These are phyloP conservation scores for Maudiozyma serrabonitensis DNA, from an alignment of 805 yeast genomes.

Conservation along the genomic window DNA sequence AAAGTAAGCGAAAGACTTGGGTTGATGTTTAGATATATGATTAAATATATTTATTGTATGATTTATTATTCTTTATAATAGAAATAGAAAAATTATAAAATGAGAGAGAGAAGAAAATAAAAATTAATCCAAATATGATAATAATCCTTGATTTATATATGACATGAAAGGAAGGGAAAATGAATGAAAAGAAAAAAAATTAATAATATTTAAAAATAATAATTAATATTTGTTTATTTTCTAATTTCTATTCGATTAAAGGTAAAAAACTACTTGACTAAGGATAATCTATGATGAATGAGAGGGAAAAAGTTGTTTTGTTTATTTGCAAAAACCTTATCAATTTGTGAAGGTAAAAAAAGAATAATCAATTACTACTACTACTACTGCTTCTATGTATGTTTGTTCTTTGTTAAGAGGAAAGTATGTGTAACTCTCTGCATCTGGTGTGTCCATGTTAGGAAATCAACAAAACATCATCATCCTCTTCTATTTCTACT, in stretches of 20 bases:
- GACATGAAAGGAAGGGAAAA: background rate
- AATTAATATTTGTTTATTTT: background rate
- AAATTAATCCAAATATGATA: background rate
- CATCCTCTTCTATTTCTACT: background rate
- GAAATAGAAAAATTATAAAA: background rate
- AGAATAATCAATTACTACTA: background rate
- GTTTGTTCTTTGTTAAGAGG: background rate
- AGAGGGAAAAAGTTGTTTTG: background rate
- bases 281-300: background rate
- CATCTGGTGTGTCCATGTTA: background rate
- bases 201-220: background rate
- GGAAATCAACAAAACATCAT: background rate
- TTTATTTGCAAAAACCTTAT: too few species aligned
- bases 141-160: background rate
- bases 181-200: background rate
- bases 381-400: background rate
- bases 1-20: constrained; percentile 23
- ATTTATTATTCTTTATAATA: background rate
- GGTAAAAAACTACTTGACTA: background rate
- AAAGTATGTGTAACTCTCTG: background rate
- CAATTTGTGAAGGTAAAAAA: too few species aligned
- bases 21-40: constrained; percentile 4
- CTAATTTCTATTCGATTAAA: background rate
- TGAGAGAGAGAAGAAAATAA: background rate
- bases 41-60: background rate